Percentiles rank a stretch among this genome's conserved stretches.
Evolutionary conservation across 148 eudicot species (phyloP).

Genomic region (Salicornia ramosissima): DNA sequence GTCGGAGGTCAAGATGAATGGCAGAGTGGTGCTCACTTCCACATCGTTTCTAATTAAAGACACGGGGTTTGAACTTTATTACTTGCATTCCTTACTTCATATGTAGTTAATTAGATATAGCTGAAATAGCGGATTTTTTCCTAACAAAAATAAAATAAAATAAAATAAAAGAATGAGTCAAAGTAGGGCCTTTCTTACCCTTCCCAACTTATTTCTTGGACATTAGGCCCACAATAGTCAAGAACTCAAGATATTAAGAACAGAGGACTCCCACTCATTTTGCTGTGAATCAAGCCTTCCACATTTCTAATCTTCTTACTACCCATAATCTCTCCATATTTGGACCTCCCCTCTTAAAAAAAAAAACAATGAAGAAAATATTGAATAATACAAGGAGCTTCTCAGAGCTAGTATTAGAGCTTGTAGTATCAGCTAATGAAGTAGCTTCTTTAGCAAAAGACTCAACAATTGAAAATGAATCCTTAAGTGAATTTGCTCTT

Average conservation of each 20-base stretch:
- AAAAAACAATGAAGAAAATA: conserved; percentile 1
- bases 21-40: too few relatives aligned
- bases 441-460: conserved; percentile 37
- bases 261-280: not conserved
- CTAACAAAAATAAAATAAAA: too few relatives aligned
- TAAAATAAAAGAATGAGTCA: conserved; percentile 18
- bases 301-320: not conserved
- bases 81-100: too few relatives aligned
- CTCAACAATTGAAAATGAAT: conserved; percentile 30
- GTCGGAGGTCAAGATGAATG: too few relatives aligned
- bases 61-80: too few relatives aligned
- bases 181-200: conserved; percentile 10
- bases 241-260: conserved; percentile 4
- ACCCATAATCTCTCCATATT: too few relatives aligned
- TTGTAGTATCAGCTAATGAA: conserved; percentile 40
- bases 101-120: too few relatives aligned
- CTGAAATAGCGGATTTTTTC: too few relatives aligned
- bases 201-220: not conserved
- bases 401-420: conserved; percentile 32
- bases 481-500: conserved; percentile 34
- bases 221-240: conserved; percentile 11
- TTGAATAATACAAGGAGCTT: conserved; percentile 29
- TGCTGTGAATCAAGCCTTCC: not conserved
- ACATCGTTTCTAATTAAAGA: too few relatives aligned
- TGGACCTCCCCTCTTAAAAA: not conserved